These are phyloP conservation scores for Saccharomycopsis sp. DNA, from an alignment of 805 yeast species.

Conservation along the genomic window DNA sequence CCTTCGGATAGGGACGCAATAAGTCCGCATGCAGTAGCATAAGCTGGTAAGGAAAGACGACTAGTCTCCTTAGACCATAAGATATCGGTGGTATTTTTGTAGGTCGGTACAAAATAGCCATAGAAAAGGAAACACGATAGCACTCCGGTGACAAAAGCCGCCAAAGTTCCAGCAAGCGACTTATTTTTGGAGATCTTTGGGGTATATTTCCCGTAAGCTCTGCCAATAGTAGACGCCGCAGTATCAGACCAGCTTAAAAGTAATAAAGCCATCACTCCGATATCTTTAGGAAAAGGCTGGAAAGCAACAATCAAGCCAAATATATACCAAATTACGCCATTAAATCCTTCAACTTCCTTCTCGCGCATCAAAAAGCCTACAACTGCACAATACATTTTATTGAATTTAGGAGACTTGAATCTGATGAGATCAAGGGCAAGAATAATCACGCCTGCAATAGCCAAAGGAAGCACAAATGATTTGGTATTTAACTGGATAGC, in stretches of 20 bases:
- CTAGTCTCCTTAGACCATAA: slow-evolving; percentile 63
- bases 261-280: slow-evolving; percentile 66
- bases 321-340: slow-evolving; percentile 86
- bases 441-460: slow-evolving; percentile 47
- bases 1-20: slow-evolving; percentile 87
- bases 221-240: slow-evolving; percentile 90
- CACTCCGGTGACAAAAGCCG: slow-evolving; percentile 74
- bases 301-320: slow-evolving; percentile 74
- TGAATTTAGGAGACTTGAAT: slow-evolving; percentile 53
- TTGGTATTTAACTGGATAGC: slow-evolving; percentile 49
- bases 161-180: slow-evolving; percentile 84
- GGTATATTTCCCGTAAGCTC: slow-evolving; percentile 77
- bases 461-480: slow-evolving; percentile 55
- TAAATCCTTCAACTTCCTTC: slow-evolving; percentile 61
- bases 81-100: slow-evolving; percentile 51
- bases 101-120: slow-evolving; percentile 63
- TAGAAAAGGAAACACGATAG: slow-evolving; percentile 62
- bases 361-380: slow-evolving; percentile 85
- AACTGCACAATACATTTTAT: slow-evolving; percentile 54
- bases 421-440: slow-evolving; percentile 63
- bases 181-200: slow-evolving; percentile 70
- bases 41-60: slow-evolving; percentile 41
- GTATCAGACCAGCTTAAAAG: slow-evolving; percentile 96
- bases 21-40: slow-evolving; percentile 63
- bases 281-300: slow-evolving; percentile 67